Evolutionary conservation across 352 stramenopile genomes (phyloP).

Genomic region (Pythium pectinolyticum): DNA sequence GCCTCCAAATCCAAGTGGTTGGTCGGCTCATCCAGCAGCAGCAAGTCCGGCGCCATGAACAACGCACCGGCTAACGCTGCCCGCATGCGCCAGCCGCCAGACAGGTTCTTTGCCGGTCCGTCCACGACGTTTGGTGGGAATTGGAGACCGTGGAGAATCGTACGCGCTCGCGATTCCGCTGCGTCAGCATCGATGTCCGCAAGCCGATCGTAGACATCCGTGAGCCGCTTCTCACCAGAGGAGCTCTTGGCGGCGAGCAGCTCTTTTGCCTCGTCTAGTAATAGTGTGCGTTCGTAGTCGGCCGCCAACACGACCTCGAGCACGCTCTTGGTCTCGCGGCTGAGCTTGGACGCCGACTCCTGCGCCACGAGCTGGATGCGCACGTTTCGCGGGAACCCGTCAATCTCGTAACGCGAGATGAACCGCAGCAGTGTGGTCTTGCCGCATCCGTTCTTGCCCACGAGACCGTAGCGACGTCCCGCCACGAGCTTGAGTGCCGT

Average conservation of each 20-base stretch:
- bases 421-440: conserved; percentile 96
- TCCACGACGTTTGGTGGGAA: conserved; percentile 93
- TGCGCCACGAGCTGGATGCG: conserved; percentile 96
- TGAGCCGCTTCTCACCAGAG: conserved; percentile 56
- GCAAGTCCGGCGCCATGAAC: conserved; percentile 94
- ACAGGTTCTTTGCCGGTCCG: conserved; percentile 89
- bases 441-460: conserved; percentile 91
- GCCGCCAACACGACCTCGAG: conserved; percentile 93
- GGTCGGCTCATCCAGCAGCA: conserved; percentile 95
- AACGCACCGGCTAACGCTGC: conserved; percentile 93
- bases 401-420: conserved; percentile 96
- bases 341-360: conserved; percentile 89
- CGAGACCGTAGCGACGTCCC: conserved; percentile 89
- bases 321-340: conserved; percentile 80
- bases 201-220: conserved; percentile 87
- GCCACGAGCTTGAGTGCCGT: conserved; percentile 86
- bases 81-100: conserved; percentile 93
- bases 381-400: conserved; percentile 95
- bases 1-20: conserved; percentile 92
- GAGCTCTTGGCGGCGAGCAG: conserved; percentile 67
- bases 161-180: conserved; percentile 87
- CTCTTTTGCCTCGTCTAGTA: conserved; percentile 94
- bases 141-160: conserved; percentile 93
- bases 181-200: conserved; percentile 89
- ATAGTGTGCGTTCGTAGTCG: conserved; percentile 92